Base-by-base conservation (phyloP, 495 filamentous ascomycete genomes). In the Usnea hakonensis region DNA sequence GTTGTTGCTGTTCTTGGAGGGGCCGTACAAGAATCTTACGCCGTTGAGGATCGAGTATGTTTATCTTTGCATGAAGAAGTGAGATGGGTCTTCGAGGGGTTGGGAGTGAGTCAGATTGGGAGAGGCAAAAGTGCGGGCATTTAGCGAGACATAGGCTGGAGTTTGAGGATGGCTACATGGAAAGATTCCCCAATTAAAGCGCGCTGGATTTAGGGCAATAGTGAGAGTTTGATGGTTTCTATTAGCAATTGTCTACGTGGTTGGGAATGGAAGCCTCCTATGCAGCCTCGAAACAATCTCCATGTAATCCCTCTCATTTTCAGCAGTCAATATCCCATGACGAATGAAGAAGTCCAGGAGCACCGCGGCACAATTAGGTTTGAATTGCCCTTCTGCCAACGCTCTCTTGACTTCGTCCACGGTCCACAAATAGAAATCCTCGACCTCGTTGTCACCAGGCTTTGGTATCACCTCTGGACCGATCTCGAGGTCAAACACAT, bases 1-100 rank as follows among this genome's bases (percentile, higher is more conserved):
- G 2, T 72, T 99, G 63, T 73, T 99, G 65, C 86, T 97, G 68
- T 87, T 85, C 71, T 81, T 99, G 30, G 89, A 95, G 70, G 94
- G 95, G 2, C 93, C 94, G 3, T 96, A 94, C 71, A 96, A 95
- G 82, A 95, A 93, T 78, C 84, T 97, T 32, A 91, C 87, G n/a
- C 85, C 89, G 4, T 73, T 97, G 71, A 80, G 88, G 62, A 91
- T 96, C 64, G 94, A 97, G 73, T 86, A 97, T 71, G 84, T 95
- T 52, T 99, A 97, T 74, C 80, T 99, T 63, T 81, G 97, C 40
- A 77, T 91, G 59, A 97, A 96, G 86, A 93, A 91, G 84, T 95
- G 81, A 73, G 38, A 30, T n/a, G 17, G 33, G 19, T 6, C 2
- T 2, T 19, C 0, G 14, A 2, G 28, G 3, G 4, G 5, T 11